phyloP scores from a whole-genome alignment of 148 eudicot species.

The Silene latifolia region DNA sequence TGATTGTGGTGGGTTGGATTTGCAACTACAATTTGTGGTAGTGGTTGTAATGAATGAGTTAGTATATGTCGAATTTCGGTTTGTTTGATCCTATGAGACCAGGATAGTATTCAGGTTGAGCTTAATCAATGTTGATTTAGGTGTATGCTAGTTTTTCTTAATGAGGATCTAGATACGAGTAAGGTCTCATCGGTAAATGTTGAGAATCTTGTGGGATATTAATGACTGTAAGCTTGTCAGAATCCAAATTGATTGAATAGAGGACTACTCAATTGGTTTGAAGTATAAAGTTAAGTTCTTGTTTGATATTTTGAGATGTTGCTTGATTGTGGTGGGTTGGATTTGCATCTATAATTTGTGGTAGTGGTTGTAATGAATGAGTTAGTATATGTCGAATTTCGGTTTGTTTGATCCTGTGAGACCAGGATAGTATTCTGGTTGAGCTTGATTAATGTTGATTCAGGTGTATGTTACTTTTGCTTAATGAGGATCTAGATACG shows the following conservation, averaged over 20 bases:
- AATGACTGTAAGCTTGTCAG: too few species aligned
- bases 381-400: neutral
- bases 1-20: neutral
- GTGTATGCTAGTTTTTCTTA: neutral
- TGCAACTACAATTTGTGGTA: neutral
- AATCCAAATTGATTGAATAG: neutral
- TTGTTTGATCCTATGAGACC: neutral
- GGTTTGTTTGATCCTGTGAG: neutral
- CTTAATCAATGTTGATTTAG: neutral
- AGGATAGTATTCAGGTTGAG: slow-evolving; percentile 4
- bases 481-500: neutral
- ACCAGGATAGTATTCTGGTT: neutral
- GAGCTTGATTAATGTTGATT: slow-evolving; percentile 3
- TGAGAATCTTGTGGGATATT: too few species aligned
- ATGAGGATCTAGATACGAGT: neutral
- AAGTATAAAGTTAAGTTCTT: neutral
- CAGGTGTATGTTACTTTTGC: neutral
- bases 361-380: neutral
- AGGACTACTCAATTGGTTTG: neutral
- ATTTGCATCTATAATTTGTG: neutral
- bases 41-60: neutral
- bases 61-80: neutral
- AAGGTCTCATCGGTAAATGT: too few species aligned
- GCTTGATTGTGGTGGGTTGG: neutral
- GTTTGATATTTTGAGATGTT: neutral